Evolutionary conservation across 2,329 filamentous ascomycete species (phyloP).

Genomic region (Fusarium bulbicola): DNA sequence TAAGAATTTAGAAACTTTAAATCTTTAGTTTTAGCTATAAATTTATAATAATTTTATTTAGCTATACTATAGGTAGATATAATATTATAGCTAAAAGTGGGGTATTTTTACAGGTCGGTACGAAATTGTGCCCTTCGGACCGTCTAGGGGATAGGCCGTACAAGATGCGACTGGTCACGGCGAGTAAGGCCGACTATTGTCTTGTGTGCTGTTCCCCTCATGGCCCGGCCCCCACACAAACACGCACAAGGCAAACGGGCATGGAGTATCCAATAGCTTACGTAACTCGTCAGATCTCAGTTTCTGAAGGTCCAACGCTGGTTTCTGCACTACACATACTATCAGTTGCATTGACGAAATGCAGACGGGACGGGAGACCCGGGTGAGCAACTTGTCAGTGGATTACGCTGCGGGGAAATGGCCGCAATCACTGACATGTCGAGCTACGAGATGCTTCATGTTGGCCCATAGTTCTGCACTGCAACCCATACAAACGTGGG

Average conservation of each 20-base stretch:
- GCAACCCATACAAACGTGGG: slow-evolving; percentile 24
- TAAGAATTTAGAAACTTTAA: no score
- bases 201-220: slow-evolving; percentile 11
- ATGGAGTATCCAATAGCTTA: slow-evolving; percentile 28
- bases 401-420: slow-evolving; percentile 36
- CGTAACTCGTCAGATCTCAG: slow-evolving; percentile 37
- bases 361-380: slow-evolving; percentile 12
- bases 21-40: no score
- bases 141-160: no score
- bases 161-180: not conserved
- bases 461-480: slow-evolving; percentile 7
- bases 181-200: slow-evolving; percentile 9
- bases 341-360: slow-evolving; percentile 27
- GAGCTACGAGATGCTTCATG: slow-evolving; percentile 9
- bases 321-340: slow-evolving; percentile 11
- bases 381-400: slow-evolving; percentile 1
- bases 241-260: slow-evolving; percentile 14
- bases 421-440: slow-evolving; percentile 7
- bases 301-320: slow-evolving; percentile 29
- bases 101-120: no score
- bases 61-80: no score
- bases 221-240: slow-evolving; percentile 23
- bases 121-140: no score
- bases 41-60: no score
- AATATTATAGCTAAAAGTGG: no score